Evolutionary conservation across 768 basidiomycete genomes (phyloP).

Genomic region (Harrya chromipes): DNA sequence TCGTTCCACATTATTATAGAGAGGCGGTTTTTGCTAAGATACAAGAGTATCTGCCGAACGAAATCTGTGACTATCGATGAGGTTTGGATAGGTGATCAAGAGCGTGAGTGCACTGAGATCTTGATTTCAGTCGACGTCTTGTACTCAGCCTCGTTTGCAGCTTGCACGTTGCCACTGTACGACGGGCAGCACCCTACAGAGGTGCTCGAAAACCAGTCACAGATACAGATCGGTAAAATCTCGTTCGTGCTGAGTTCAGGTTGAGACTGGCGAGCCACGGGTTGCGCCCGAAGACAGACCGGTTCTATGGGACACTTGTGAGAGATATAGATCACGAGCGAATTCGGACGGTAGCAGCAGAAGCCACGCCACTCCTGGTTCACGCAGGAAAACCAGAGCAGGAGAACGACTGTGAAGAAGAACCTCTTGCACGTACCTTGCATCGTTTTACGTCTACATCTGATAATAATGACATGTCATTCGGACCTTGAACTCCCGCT

Average conservation of each 20-base stretch:
- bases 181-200: slow-evolving; percentile 11
- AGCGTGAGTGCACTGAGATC: background rate
- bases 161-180: slow-evolving; percentile 22
- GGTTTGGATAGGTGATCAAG: slow-evolving; percentile 21
- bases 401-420: too few relatives aligned
- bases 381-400: too few relatives aligned
- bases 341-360: too few relatives aligned
- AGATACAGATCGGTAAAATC: slow-evolving; percentile 19
- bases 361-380: too few relatives aligned
- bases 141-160: background rate
- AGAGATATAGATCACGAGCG: background rate
- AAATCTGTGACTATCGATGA: slow-evolving; percentile 16
- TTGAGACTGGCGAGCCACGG: background rate
- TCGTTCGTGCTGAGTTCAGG: slow-evolving; percentile 12
- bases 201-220: slow-evolving; percentile 7
- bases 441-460: too few relatives aligned
- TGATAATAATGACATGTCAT: too few relatives aligned
- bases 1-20: slow-evolving; percentile 20
- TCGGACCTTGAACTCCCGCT: too few relatives aligned
- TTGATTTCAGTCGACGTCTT: background rate
- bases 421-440: too few relatives aligned
- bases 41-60: slow-evolving; percentile 28
- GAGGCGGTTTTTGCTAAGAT: slow-evolving; percentile 16
- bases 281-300: background rate
- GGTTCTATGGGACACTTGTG: background rate